A percentile compares a stretch with the other conserved stretches of the same genome.
phyloP scores from a whole-genome alignment of 1,284 basidiomycete genomes.

The Apiotrichum domesticum region DNA sequence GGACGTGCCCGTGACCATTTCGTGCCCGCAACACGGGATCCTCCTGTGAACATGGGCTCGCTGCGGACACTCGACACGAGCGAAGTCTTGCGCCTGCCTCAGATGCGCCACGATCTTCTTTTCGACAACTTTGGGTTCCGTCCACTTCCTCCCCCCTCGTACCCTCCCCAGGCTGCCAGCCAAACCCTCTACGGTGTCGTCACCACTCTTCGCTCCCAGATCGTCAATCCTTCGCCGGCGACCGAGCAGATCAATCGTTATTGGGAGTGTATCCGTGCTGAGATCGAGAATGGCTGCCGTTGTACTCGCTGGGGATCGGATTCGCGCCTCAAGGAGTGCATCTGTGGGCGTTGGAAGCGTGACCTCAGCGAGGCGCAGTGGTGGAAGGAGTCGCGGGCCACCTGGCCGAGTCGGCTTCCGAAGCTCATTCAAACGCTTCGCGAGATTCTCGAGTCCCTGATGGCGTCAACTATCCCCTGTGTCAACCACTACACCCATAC shows the following conservation, averaged over 20 bases:
- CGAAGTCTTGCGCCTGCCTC: constrained; percentile 78
- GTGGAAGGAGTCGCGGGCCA: constrained; percentile 44
- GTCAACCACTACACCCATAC: constrained; percentile 43
- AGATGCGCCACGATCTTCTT: constrained; percentile 85
- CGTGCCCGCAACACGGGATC: constrained; percentile 41
- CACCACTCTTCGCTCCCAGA: constrained; percentile 20
- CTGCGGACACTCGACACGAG: constrained; percentile 78
- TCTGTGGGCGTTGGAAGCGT: constrained; percentile 53
- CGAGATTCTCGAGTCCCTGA: constrained; percentile 74
- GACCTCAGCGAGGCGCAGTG: constrained; percentile 48
- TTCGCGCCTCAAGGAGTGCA: constrained; percentile 52
- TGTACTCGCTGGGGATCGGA: constrained; percentile 65
- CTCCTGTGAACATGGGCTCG: constrained; percentile 75
- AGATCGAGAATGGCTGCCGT: constrained; percentile 74
- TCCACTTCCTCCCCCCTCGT: constrained; percentile 53
- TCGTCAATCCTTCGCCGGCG: constrained; percentile 23
- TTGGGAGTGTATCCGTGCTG: constrained; percentile 73
- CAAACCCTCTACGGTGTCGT: constrained; percentile 23
- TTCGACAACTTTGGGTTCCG: constrained; percentile 57
- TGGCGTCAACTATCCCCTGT: constrained; percentile 49
- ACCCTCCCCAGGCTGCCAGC: not conserved
- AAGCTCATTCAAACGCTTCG: constrained; percentile 63
- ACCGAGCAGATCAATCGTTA: constrained; percentile 67
- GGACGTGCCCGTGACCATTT: constrained; percentile 22
- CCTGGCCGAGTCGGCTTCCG: constrained; percentile 68